phyloP scores from a whole-genome alignment of 2,329 filamentous ascomycete genomes.

The Arthroderma sp. region DNA sequence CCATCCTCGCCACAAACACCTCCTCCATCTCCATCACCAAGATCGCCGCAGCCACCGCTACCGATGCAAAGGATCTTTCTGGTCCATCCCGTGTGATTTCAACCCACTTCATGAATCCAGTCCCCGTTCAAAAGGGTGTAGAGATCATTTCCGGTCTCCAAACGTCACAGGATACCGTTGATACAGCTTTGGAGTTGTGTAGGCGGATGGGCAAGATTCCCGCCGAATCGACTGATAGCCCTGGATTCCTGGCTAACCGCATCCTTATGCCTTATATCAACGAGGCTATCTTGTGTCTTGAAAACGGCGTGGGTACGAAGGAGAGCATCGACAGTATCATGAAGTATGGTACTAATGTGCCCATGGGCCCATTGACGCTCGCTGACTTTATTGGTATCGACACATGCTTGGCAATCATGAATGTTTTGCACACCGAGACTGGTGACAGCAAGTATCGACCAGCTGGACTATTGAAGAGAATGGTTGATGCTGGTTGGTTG shows the following conservation, averaged over 20 bases:
- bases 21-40: constrained; percentile 97
- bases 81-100: constrained; percentile 79
- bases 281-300: constrained; percentile 88
- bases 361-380: constrained; percentile 87
- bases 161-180: constrained; percentile 69
- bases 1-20: constrained; percentile 92
- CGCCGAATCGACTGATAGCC: constrained; percentile 75
- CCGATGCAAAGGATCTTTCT: constrained; percentile 64
- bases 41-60: constrained; percentile 76
- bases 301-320: constrained; percentile 76
- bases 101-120: constrained; percentile 99
- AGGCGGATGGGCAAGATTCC: constrained; percentile 86
- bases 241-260: constrained; percentile 88
- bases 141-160: constrained; percentile 94
- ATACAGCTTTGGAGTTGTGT: constrained; percentile 73
- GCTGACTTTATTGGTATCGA: constrained; percentile 97
- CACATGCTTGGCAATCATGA: constrained; percentile 95
- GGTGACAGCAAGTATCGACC: constrained; percentile 94
- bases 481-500: constrained; percentile 96
- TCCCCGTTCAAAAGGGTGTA: constrained; percentile 90
- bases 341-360: constrained; percentile 98
- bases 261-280: constrained; percentile 99
- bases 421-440: constrained; percentile 78
- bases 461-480: constrained; percentile 73
- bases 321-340: constrained; percentile 96